These are phyloP conservation scores for Russula compacta DNA, from an alignment of 768 basidiomycete genomes.

Conservation along the genomic window DNA sequence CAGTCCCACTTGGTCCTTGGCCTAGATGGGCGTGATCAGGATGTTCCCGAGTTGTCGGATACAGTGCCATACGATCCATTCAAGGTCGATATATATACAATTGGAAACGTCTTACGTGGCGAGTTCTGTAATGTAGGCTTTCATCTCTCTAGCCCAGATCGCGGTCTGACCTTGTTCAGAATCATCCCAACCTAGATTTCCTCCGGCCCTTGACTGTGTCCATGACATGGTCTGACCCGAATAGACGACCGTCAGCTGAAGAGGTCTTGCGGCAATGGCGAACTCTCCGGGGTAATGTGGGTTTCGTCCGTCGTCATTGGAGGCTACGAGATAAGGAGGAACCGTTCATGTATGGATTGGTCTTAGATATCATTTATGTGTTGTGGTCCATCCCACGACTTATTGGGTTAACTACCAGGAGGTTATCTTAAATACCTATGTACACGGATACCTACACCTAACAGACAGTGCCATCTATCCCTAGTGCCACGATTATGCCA, in stretches of 20 bases:
- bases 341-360: neutral
- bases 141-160: neutral
- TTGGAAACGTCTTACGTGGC: slow-evolving; percentile 1
- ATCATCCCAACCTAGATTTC: neutral
- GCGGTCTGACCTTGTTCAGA: neutral
- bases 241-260: neutral
- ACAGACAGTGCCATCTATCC: neutral
- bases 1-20: neutral
- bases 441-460: neutral
- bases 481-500: too few relatives aligned
- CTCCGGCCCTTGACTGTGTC: neutral
- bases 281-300: neutral
- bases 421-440: neutral
- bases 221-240: neutral
- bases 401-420: neutral
- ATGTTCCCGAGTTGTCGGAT: slow-evolving; percentile 15
- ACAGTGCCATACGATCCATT: slow-evolving; percentile 16
- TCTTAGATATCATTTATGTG: neutral
- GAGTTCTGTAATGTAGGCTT: neutral
- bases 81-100: slow-evolving; percentile 17
- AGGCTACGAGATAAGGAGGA: neutral
- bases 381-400: neutral
- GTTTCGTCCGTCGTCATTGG: neutral
- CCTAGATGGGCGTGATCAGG: neutral
- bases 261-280: neutral